phyloP scores from a whole-genome alignment of 2,329 filamentous ascomycete species.

The Neofusicoccum sp. region DNA sequence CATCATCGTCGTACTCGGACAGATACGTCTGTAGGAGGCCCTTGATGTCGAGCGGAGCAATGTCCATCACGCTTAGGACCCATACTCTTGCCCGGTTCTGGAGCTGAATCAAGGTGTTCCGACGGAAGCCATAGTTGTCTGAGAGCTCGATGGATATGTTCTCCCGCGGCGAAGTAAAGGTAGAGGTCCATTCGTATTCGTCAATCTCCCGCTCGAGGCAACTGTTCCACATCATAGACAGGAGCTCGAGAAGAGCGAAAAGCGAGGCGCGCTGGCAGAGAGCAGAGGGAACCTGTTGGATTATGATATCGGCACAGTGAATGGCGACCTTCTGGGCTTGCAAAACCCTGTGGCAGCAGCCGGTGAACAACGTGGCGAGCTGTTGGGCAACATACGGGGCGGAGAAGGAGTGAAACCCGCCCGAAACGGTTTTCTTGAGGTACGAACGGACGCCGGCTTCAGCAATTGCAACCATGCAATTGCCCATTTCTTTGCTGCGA shows the following conservation, averaged over 20 bases:
- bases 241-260: slow-evolving; percentile 86
- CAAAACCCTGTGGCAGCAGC: slow-evolving; percentile 90
- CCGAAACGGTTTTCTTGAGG: slow-evolving; percentile 69
- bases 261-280: slow-evolving; percentile 87
- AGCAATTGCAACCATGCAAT: slow-evolving; percentile 62
- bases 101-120: slow-evolving; percentile 73
- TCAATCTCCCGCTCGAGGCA: slow-evolving; percentile 94
- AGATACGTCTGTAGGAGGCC: slow-evolving; percentile 91
- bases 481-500: slow-evolving; percentile 58
- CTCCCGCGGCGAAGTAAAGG: slow-evolving; percentile 73
- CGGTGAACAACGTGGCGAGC: slow-evolving; percentile 78
- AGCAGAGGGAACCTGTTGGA: slow-evolving; percentile 80
- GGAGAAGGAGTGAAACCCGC: slow-evolving; percentile 74
- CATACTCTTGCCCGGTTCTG: slow-evolving; percentile 75
- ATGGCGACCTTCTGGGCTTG: slow-evolving; percentile 87
- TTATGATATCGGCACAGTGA: slow-evolving; percentile 78
- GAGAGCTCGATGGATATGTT: slow-evolving; percentile 86
- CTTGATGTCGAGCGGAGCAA: slow-evolving; percentile 91
- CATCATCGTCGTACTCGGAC: slow-evolving; percentile 90
- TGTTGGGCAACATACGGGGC: slow-evolving; percentile 87
- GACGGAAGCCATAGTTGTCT: slow-evolving; percentile 83
- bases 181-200: slow-evolving; percentile 82
- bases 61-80: slow-evolving; percentile 76
- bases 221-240: slow-evolving; percentile 92
- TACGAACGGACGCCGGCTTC: slow-evolving; percentile 77